A percentile compares a stretch with the other conserved stretches of the same genome.
Conservation (phyloP, 768 basidiomycete species). For the Leccinellum albellum region DNA sequence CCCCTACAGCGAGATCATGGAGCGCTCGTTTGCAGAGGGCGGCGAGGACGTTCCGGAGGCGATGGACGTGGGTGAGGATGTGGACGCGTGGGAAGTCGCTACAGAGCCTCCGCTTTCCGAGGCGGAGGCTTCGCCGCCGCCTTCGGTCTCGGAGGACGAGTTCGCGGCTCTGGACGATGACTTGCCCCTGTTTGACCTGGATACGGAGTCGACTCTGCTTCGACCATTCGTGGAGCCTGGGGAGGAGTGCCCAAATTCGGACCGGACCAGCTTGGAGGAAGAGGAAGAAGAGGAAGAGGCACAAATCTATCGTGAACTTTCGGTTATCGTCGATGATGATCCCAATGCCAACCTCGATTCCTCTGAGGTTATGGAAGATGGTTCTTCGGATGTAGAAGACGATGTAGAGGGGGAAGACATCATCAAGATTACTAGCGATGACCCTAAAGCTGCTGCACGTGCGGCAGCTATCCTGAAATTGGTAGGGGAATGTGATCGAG, state of each 20-base stretch:
- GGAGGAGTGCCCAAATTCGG: constrained; percentile 4
- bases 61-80: constrained; percentile 1
- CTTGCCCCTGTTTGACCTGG: constrained; percentile 13
- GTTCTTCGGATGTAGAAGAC: constrained; percentile 27
- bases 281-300: constrained; percentile 24
- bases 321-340: constrained; percentile 26
- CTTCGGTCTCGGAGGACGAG: constrained; percentile 16
- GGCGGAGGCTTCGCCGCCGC: constrained; percentile 5
- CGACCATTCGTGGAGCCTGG: neutral
- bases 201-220: constrained; percentile 16
- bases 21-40: constrained; percentile 21
- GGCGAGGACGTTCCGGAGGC: neutral
- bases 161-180: constrained; percentile 17
- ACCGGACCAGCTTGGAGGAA: constrained; percentile 19
- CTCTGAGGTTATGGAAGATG: constrained; percentile 7
- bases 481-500: constrained; percentile 40
- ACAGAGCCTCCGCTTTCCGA: constrained; percentile 22
- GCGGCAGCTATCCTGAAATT: constrained; percentile 92
- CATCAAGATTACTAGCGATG: constrained; percentile 79
- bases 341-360: neutral
- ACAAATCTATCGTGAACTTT: constrained; percentile 36
- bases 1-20: constrained; percentile 38
- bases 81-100: constrained; percentile 17
- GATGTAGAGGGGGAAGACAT: constrained; percentile 44
- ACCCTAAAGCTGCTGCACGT: constrained; percentile 82